These are phyloP conservation scores for Metschnikowia borealis DNA, from an alignment of 805 yeast species.

Conservation along the genomic window DNA sequence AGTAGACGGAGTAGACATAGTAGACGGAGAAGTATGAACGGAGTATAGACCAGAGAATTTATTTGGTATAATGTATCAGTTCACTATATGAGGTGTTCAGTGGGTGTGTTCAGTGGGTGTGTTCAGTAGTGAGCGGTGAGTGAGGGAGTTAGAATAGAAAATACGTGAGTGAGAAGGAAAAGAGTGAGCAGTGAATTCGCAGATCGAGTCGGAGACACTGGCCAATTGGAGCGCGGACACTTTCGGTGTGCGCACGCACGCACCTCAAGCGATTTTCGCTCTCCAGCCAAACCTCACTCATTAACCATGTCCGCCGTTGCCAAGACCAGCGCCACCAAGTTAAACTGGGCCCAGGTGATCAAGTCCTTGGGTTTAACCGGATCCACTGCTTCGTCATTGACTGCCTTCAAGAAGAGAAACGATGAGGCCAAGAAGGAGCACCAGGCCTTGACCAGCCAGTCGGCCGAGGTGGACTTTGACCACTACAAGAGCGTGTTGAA, in stretches of 20 bases:
- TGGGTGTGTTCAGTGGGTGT: no score
- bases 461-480: conserved; percentile 74
- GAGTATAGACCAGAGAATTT: no score
- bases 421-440: conserved; percentile 92
- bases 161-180: no score
- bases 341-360: conserved; percentile 93
- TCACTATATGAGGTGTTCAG: no score
- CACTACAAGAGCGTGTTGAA: conserved; percentile 77
- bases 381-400: conserved; percentile 79
- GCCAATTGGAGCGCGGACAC: conserved; percentile 15
- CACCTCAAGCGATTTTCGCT: conserved; percentile 6
- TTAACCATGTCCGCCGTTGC: conserved; percentile 30
- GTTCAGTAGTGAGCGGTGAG: no score
- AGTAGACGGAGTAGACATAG: no score
- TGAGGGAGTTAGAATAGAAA: no score
- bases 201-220: conserved; percentile 6
- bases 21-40: no score
- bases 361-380: conserved; percentile 90
- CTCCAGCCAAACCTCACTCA: neutral
- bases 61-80: no score
- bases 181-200: no score
- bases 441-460: conserved; percentile 64
- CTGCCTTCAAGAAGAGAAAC: conserved; percentile 95
- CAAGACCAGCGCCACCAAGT: conserved; percentile 71
- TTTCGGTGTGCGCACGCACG: conserved; percentile 13